Conservation (phyloP, 164 flowering plant genomes). For the Vitis rotundifolia region DNA sequence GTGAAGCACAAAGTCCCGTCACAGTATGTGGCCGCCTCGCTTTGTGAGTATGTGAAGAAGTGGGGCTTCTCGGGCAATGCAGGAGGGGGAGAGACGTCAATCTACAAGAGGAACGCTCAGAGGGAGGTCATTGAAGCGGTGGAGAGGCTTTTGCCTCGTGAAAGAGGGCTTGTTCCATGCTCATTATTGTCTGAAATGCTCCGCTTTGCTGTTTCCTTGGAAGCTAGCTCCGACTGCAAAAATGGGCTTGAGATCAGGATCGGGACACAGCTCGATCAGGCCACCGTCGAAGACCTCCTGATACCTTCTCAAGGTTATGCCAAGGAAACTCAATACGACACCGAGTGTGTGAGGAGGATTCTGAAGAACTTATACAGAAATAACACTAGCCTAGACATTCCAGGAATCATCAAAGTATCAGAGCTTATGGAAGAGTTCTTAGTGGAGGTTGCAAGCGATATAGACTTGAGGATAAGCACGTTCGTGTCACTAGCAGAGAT, state of each 20-base stretch:
- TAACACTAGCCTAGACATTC: conserved; percentile 17
- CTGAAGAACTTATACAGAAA: conserved; percentile 49
- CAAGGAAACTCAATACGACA: conserved; percentile 44
- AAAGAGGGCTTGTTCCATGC: conserved; percentile 48
- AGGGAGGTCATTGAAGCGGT: conserved; percentile 65
- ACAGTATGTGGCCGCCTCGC: conserved; percentile 44
- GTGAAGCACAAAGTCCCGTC: conserved; percentile 31
- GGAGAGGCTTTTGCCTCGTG: conserved; percentile 60
- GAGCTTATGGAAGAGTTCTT: conserved; percentile 59
- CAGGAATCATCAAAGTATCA: conserved; percentile 47
- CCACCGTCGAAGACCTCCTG: conserved; percentile 50
- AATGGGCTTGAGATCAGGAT: conserved; percentile 56
- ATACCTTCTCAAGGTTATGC: conserved; percentile 56
- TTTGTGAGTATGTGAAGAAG: conserved; percentile 44
- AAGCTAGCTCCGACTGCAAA: conserved; percentile 49
- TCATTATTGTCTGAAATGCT: conserved; percentile 61
- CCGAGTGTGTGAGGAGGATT: conserved; percentile 59
- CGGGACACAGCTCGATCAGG: conserved; percentile 60
- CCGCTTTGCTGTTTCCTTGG: conserved; percentile 32
- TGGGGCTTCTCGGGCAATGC: conserved; percentile 29
- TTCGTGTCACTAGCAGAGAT: conserved; percentile 51
- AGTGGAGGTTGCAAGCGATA: conserved; percentile 52
- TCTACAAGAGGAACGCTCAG: conserved; percentile 22
- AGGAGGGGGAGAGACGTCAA: conserved; percentile 13
- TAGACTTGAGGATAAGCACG: conserved; percentile 34